These are phyloP conservation scores for Yarrowia sp. DNA, from an alignment of 805 yeast genomes.

Conservation along the genomic window DNA sequence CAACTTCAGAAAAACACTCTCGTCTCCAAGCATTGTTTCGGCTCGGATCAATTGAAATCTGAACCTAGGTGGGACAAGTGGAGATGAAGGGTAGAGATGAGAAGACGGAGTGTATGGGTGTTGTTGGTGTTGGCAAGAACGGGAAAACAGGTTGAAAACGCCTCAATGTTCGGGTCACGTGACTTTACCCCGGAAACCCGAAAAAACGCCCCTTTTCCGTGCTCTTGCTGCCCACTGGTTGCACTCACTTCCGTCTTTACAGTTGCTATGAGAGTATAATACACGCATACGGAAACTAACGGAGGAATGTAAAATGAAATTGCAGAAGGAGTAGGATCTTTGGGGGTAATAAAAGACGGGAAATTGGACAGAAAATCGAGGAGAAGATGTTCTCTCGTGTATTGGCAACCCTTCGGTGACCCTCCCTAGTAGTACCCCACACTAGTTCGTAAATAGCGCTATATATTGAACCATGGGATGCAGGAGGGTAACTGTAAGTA, in stretches of 20 bases:
- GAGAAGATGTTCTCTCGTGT: too few species aligned
- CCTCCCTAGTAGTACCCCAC: not conserved
- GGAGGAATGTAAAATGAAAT: too few species aligned
- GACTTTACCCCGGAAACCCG: not conserved
- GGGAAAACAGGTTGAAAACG: too few species aligned
- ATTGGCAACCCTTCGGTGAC: too few species aligned
- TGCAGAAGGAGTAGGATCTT: too few species aligned
- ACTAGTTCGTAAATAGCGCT: constrained; percentile 9
- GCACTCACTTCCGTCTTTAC: too few species aligned
- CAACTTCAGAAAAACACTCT: not conserved
- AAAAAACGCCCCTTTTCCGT: too few species aligned
- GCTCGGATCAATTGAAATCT: constrained; percentile 11
- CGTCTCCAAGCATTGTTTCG: constrained; percentile 1
- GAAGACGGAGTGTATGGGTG: too few species aligned
- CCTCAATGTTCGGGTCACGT: not conserved
- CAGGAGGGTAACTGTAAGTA: constrained; percentile 6
- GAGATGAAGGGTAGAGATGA: not conserved
- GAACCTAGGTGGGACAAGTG: not conserved
- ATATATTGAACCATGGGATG: not conserved
- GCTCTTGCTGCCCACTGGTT: too few species aligned
- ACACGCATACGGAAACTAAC: constrained; percentile 17
- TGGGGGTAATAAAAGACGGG: too few species aligned
- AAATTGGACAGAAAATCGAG: too few species aligned
- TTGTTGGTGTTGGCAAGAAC: too few species aligned
- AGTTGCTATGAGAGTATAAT: not conserved